These are phyloP conservation scores for Trichoderma guizhouense DNA, from an alignment of 2,329 filamentous ascomycete genomes.

Conservation along the genomic window DNA sequence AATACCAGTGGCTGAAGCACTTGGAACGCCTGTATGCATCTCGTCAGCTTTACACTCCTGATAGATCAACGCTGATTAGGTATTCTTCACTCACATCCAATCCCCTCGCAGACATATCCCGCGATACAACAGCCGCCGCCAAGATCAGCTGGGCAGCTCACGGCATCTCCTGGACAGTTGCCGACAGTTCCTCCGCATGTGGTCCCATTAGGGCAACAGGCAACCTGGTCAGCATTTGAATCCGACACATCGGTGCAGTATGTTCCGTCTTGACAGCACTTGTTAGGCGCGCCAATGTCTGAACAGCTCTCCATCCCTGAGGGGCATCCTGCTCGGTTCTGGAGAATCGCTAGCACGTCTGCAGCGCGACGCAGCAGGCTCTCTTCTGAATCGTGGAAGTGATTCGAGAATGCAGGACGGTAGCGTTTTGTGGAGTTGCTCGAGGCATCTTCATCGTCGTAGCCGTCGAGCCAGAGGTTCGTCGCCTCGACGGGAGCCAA, in stretches of 20 bases:
- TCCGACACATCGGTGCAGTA: conserved; percentile 64
- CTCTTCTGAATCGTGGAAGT: conserved; percentile 33
- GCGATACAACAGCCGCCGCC: conserved; percentile 76
- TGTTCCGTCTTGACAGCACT: conserved; percentile 67
- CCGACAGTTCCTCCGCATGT: conserved; percentile 62
- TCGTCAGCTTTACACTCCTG: background rate
- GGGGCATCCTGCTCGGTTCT: conserved; percentile 65
- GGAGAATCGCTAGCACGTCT: conserved; percentile 46
- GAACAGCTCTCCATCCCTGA: conserved; percentile 62
- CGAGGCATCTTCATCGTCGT: conserved; percentile 27
- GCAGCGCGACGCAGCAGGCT: conserved; percentile 42
- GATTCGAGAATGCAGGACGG: conserved; percentile 51
- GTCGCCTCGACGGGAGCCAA: conserved; percentile 30
- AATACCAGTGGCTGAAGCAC: conserved; percentile 29
- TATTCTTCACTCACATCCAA: conserved; percentile 60
- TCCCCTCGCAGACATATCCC: conserved; percentile 65
- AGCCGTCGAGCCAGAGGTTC: conserved; percentile 28
- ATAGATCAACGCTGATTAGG: background rate
- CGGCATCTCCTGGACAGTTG: conserved; percentile 59
- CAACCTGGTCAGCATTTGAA: conserved; percentile 63
- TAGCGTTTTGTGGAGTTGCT: conserved; percentile 31
- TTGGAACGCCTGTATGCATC: conserved; percentile 31
- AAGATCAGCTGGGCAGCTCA: conserved; percentile 59
- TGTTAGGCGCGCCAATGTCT: conserved; percentile 62
- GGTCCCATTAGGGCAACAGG: conserved; percentile 67